These are phyloP conservation scores for Phragmites australis DNA, from an alignment of 176 grass and related monocot genomes.

Conservation along the genomic window DNA sequence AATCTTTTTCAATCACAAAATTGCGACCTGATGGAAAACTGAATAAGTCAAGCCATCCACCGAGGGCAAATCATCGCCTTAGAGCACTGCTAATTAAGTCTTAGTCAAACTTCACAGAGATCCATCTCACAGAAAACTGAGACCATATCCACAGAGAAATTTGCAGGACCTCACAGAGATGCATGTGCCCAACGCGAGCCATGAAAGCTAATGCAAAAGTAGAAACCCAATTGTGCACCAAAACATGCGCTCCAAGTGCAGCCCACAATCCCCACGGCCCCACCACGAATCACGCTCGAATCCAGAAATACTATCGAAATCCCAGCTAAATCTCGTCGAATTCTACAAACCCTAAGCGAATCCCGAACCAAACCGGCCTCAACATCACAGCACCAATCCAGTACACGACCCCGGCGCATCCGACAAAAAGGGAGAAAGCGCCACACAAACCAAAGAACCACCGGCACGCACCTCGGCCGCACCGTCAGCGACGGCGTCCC, in stretches of 20 bases:
- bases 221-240: neutral
- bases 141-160: neutral
- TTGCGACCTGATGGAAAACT: neutral
- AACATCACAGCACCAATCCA: neutral
- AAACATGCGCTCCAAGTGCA: conserved; percentile 6
- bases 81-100: neutral
- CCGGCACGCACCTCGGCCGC: conserved; percentile 14
- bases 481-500: conserved; percentile 1
- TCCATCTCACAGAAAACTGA: conserved; percentile 12
- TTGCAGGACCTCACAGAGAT: neutral
- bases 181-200: neutral
- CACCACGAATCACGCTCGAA: neutral
- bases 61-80: neutral
- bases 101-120: neutral
- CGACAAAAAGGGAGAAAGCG: neutral
- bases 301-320: neutral
- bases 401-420: neutral
- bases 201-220: neutral
- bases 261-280: neutral
- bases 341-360: conserved; percentile 3
- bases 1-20: neutral
- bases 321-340: conserved; percentile 24
- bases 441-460: neutral
- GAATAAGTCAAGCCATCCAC: neutral
- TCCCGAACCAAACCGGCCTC: no score